Evolutionary conservation across 1,284 basidiomycete genomes (phyloP), one percentile per base, ranked within the genome.

Genomic region (Irpex rosettiformis): DNA sequence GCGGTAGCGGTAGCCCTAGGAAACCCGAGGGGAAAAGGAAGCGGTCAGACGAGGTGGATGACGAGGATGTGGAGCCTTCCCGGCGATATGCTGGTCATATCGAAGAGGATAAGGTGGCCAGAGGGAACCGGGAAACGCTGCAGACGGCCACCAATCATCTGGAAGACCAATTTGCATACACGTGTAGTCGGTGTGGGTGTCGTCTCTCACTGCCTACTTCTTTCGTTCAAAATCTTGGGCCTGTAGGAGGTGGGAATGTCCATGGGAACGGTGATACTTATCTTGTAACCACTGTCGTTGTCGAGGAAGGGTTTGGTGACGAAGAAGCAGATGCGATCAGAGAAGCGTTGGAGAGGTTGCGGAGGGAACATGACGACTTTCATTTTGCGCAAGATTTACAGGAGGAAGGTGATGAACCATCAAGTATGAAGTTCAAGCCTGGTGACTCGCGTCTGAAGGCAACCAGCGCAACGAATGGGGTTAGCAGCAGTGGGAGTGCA

Each of bases 341-440:
- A 30, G 71, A 73, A 51, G 77, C 74, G 25, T 66, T 92, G 40
- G 73, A 73, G 4, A 74, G 67, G 57, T 70, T 88, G 54, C 82
- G 79, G 58, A 72, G 80, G 65, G 94, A 96, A 69, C 94, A 96
- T 65, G 80, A 84, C 49, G 94, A 96, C 73, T 95, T 85, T 71
- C 94, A 96, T 71, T 85, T 93, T 65, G 94, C 94, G 1, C 79
- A 87, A 66, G 87, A 91, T 56, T 70, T 96, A 52, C 81, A 86
- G 59, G 64, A 61, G 52, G 55, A 66, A 58, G 62, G 49, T 3
- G 61, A 57, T 18, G 65, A 55, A 29, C 62, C 55, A 16, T 37
- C 33, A 11, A n/a, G 3, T 11, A 54, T 33, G 7, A 45, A 22
- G 43, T 22, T 40, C 13, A 52, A 49, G 56, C 55, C 52, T n/a